Evolutionary conservation across 306 rosid species (phyloP).

Genomic region (Begonia masoniana): DNA sequence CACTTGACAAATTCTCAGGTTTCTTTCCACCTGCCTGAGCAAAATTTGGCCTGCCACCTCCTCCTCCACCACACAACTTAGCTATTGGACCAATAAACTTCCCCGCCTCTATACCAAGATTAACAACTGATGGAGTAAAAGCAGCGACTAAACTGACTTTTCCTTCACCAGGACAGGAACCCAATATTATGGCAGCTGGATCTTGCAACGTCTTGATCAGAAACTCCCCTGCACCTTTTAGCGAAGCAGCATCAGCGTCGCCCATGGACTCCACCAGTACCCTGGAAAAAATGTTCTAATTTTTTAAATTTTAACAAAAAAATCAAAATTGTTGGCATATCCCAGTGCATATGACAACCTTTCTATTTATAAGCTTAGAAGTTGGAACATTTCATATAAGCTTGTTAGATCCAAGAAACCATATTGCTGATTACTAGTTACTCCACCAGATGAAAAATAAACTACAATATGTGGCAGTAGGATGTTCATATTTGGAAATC

Average conservation of each 20-base stretch:
- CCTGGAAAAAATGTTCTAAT: slow-evolving; percentile 17
- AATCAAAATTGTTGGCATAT: slow-evolving; percentile 2
- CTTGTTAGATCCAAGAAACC: too few species aligned
- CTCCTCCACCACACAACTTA: slow-evolving; percentile 90
- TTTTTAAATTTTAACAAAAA: not conserved
- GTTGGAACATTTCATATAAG: too few species aligned
- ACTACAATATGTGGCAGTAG: too few species aligned
- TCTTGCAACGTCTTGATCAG: slow-evolving; percentile 56
- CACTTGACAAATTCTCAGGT: slow-evolving; percentile 64
- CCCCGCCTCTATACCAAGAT: slow-evolving; percentile 76
- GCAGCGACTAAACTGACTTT: slow-evolving; percentile 96
- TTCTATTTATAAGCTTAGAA: too few species aligned
- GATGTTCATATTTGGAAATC: too few species aligned
- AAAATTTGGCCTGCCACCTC: slow-evolving; percentile 91
- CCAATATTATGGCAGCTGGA: slow-evolving; percentile 82
- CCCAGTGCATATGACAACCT: slow-evolving; percentile 3
- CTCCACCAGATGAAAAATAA: too few species aligned
- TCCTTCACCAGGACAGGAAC: slow-evolving; percentile 79
- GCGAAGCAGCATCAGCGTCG: slow-evolving; percentile 74
- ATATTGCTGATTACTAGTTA: too few species aligned
- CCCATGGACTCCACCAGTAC: slow-evolving; percentile 78
- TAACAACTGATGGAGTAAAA: slow-evolving; percentile 62
- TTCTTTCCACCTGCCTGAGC: slow-evolving; percentile 96
- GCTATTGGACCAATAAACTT: slow-evolving; percentile 86
- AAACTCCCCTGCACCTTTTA: slow-evolving; percentile 76